Percentiles rank a stretch among this genome's conserved stretches.
Conservation (phyloP, 2,329 filamentous ascomycete species). For the Juglanconis sp. region DNA sequence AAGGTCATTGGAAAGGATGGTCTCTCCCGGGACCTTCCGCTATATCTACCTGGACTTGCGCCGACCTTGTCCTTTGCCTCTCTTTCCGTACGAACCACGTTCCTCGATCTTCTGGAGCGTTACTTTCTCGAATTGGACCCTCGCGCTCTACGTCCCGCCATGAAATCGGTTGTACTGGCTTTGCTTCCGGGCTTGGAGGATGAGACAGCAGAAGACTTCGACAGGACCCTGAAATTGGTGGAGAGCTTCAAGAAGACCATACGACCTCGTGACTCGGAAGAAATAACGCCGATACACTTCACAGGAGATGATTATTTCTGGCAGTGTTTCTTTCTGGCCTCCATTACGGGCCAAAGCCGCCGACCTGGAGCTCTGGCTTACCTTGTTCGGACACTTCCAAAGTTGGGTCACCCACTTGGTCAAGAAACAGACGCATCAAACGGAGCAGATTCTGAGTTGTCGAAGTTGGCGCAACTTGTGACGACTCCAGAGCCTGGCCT, state of each 20-base stretch:
- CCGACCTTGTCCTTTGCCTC: slow-evolving; percentile 93
- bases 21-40: slow-evolving; percentile 74
- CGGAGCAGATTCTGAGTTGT: slow-evolving; percentile 40
- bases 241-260: slow-evolving; percentile 73
- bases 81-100: slow-evolving; percentile 80
- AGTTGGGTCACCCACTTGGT: slow-evolving; percentile 48
- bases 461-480: slow-evolving; percentile 61
- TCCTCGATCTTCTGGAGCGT: slow-evolving; percentile 78
- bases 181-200: slow-evolving; percentile 90
- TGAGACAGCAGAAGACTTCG: slow-evolving; percentile 95
- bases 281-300: slow-evolving; percentile 50
- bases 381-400: slow-evolving; percentile 74
- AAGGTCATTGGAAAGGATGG: slow-evolving; percentile 77
- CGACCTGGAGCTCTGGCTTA: slow-evolving; percentile 87
- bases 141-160: slow-evolving; percentile 72
- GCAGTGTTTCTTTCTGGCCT: slow-evolving; percentile 94
- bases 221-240: slow-evolving; percentile 75
- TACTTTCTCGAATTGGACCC: slow-evolving; percentile 73
- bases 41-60: slow-evolving; percentile 87
- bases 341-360: slow-evolving; percentile 83
- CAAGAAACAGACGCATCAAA: slow-evolving; percentile 27
- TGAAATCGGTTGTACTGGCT: slow-evolving; percentile 88
- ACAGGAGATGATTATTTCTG: slow-evolving; percentile 86
- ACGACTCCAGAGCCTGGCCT: slow-evolving; percentile 89
- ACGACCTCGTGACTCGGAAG: slow-evolving; percentile 49